Conservation (phyloP, 2,329 filamentous ascomycete species). For the Onygenales sp. region DNA sequence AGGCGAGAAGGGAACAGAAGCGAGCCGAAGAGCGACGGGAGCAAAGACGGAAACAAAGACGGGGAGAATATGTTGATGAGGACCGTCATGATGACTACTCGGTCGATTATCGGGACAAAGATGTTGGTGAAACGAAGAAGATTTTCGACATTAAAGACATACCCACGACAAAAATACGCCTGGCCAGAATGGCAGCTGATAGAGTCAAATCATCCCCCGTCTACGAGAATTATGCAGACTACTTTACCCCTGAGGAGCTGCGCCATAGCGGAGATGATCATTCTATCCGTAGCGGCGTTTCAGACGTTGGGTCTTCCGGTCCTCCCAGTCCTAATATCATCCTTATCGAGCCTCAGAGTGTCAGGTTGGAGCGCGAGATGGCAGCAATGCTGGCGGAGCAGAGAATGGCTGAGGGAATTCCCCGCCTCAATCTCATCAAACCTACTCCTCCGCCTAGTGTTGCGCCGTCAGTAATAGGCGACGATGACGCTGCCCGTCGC, state of each 20-base stretch:
- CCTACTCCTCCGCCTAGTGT: constrained; percentile 47
- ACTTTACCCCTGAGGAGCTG: constrained; percentile 32
- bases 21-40: constrained; percentile 28
- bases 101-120: constrained; percentile 11
- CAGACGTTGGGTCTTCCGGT: constrained; percentile 10
- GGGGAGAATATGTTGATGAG: constrained; percentile 10
- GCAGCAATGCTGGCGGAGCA: constrained; percentile 7
- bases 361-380: constrained; percentile 14
- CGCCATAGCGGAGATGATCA: constrained; percentile 31
- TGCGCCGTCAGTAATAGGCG: constrained; percentile 27
- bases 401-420: constrained; percentile 26
- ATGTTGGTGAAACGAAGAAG: not conserved
- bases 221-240: constrained; percentile 34
- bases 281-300: constrained; percentile 7
- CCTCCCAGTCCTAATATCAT: constrained; percentile 20
- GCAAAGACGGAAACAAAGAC: constrained; percentile 31
- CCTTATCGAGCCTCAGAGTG: constrained; percentile 22
- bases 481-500: not conserved
- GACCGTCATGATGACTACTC: constrained; percentile 8
- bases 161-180: constrained; percentile 5
- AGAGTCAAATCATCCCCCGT: constrained; percentile 23
- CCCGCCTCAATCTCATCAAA: constrained; percentile 46
- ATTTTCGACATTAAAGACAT: not conserved
- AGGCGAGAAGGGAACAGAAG: constrained; percentile 19
- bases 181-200: constrained; percentile 22